phyloP scores from a whole-genome alignment of 1,284 basidiomycete species.

The Apiotrichum akiyoshidainum region DNA sequence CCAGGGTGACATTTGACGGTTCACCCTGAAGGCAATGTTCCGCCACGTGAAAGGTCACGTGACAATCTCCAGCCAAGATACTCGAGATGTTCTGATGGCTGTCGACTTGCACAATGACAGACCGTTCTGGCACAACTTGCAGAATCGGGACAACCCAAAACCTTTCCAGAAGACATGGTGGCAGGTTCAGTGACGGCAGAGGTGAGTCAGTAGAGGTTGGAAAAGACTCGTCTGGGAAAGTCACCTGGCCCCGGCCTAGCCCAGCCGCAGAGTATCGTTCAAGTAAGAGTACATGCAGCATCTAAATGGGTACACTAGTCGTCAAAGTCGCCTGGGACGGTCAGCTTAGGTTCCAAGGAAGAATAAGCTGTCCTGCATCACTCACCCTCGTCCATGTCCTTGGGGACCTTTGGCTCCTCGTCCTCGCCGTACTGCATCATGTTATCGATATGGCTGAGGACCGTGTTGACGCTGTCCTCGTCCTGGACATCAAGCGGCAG shows the following conservation, averaged over 20 bases:
- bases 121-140: no score
- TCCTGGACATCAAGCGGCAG: conserved; percentile 87
- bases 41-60: not conserved
- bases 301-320: conserved; percentile 12
- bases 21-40: not conserved
- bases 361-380: no score
- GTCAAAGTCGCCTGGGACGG: conserved; percentile 17
- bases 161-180: no score
- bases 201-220: no score
- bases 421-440: conserved; percentile 95
- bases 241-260: no score
- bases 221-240: no score
- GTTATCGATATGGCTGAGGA: conserved; percentile 94
- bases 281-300: conserved; percentile 11
- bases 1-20: not conserved
- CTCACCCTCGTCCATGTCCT: conserved; percentile 82
- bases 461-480: conserved; percentile 82
- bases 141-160: no score
- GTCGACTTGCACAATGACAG: no score
- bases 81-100: not conserved
- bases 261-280: no score
- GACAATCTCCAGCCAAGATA: not conserved
- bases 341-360: no score
- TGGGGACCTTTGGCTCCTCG: conserved; percentile 81
- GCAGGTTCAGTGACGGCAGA: no score